Base-by-base conservation (phyloP, 345 rosid genomes). In the Salix caprea region DNA sequence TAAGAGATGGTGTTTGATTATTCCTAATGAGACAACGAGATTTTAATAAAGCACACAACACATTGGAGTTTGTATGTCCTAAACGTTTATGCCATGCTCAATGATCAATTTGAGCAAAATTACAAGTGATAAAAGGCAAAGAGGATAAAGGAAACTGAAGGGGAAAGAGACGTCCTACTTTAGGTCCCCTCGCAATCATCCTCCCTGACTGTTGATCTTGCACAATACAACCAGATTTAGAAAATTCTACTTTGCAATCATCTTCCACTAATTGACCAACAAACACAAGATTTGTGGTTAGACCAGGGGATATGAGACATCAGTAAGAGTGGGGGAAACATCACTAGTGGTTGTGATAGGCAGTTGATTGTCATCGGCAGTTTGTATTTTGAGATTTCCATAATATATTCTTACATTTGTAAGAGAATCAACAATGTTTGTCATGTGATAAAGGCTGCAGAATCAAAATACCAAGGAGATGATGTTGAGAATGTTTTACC, bases 141-240 rank as follows among this genome's bases (percentile, higher is more conserved):
- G 16, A n/a, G 42, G 11, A 8, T 2, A 52, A 19, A 52, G 23
- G 11, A 19, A 52, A 52, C 2, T 52, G 4, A 8, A 74, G 30
- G 6, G 69, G 40, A 4, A 73, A 62, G 9, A 73, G 44, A 4
- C 30, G 0, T 52, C 44, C 66, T 0, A 56, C 14, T 71, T 56
- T 72, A 78, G 62, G 76, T 30, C 73, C 69, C 26, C 44, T 66
- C 26, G 34, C 18, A 0, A 37, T 48, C 42, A 65, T 28, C n/a
- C 2, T 77, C 72, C 67, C 19, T 37, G 54, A 64, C 16, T 44
- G 60, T 54, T 77, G 44, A 65, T 52, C 80, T 32, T 71, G 21
- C 28, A 70, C 40, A 71, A 30, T 6, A 18, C 42, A 71, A 44
- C 52, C 30, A 70, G 8, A 7, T 12, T 18, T 10, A 5, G 37